These are phyloP conservation scores for Guillardia theta DNA, from an alignment of 78 protist genomes.

Conservation along the genomic window DNA sequence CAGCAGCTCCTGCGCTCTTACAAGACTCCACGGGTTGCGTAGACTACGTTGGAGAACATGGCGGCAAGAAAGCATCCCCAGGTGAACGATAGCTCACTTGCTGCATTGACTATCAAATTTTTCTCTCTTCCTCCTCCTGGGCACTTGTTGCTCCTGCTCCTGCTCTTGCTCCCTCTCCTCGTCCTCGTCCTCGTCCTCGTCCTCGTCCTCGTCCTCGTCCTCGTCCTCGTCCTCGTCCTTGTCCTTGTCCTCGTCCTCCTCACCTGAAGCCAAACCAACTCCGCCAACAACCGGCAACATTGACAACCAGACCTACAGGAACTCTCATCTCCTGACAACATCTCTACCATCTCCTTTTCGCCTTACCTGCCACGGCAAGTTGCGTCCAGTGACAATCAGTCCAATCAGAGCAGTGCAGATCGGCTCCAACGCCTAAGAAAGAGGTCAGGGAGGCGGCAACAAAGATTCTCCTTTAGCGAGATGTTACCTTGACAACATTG, in stretches of 20 bases:
- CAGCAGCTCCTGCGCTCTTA: no score
- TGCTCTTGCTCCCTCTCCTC: no score
- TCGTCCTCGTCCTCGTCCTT: not conserved
- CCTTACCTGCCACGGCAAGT: not conserved
- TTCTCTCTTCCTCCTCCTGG: no score
- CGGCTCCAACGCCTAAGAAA: conserved; percentile 8
- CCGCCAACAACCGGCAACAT: conserved; percentile 15
- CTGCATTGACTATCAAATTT: no score
- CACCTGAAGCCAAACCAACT: not conserved
- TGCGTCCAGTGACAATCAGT: not conserved
- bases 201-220: not conserved
- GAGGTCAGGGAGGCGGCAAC: no score
- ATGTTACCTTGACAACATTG: conserved; percentile 19
- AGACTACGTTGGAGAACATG: not conserved
- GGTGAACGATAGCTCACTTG: not conserved
- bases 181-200: not conserved
- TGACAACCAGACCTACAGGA: not conserved
- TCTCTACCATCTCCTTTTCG: not conserved
- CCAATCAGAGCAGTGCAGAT: not conserved
- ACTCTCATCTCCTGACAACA: not conserved
- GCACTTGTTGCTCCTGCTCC: no score
- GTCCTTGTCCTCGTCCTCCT: not conserved
- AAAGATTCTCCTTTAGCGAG: no score
- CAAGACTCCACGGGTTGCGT: conserved; percentile 1
- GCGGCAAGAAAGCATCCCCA: conserved; percentile 11